Percentiles rank a stretch among this genome's conserved stretches.
Evolutionary conservation across 495 filamentous ascomycete genomes (phyloP).

Genomic region (Aspergillus mulundensis): DNA sequence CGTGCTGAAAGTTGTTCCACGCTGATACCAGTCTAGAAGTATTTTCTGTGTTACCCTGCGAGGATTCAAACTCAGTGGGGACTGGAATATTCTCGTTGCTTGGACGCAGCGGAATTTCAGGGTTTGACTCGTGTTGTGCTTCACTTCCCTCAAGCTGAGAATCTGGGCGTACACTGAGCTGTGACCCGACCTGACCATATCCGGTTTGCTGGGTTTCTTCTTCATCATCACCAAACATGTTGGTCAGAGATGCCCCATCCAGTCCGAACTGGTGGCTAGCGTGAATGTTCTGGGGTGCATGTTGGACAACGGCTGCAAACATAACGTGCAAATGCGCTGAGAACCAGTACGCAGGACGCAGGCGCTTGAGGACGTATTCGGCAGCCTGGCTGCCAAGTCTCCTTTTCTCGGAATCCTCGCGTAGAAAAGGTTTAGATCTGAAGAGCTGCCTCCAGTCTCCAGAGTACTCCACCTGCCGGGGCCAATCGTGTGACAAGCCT

Average conservation of each 20-base stretch:
- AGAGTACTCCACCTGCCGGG: slow-evolving; percentile 67
- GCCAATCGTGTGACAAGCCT: slow-evolving; percentile 95
- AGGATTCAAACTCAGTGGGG: background rate
- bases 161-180: background rate
- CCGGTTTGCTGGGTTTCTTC: background rate
- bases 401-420: slow-evolving; percentile 66
- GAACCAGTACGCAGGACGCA: slow-evolving; percentile 87
- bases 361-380: slow-evolving; percentile 68
- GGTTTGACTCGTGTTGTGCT: background rate
- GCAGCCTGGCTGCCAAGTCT: slow-evolving; percentile 75
- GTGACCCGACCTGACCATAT: background rate
- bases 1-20: slow-evolving; percentile 34
- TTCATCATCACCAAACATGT: slow-evolving; percentile 4
- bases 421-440: slow-evolving; percentile 65
- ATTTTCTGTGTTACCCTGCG: background rate
- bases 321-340: slow-evolving; percentile 89
- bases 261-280: slow-evolving; percentile 15
- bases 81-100: background rate
- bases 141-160: background rate
- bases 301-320: slow-evolving; percentile 67
- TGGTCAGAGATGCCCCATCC: slow-evolving; percentile 16
- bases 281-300: slow-evolving; percentile 26
- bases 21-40: slow-evolving; percentile 18
- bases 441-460: slow-evolving; percentile 65
- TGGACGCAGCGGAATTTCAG: background rate